Evolutionary conservation across 1,284 basidiomycete species (phyloP), one percentile per base, ranked within the genome.

Genomic region (Leucoagaricus sp.): DNA sequence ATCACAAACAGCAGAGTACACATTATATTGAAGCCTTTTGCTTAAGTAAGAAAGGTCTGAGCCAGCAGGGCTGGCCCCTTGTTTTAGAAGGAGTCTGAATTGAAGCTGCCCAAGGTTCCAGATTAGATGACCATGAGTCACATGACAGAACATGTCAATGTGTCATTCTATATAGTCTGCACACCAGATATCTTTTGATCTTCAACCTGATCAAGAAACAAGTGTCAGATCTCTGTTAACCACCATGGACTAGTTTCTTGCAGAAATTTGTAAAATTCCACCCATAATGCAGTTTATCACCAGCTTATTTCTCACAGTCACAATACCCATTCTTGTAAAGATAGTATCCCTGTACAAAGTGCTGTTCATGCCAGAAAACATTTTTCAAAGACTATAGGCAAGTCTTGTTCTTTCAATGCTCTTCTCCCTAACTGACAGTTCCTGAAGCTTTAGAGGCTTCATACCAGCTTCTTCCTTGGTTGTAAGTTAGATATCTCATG

Each of bases 261-360:
- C 79, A 33, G 90, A 93, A 74, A 71, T 93, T 52, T 79, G 77
- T 62, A 93, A 93, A 74, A 91, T 96, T 2, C 93, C 93, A 0
- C 89, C 91, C 45, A 89, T 96, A 19, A 95, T 94, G 2, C 83
- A 93, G 29, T 84, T 86, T 58, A 69, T 94, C 19, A 79, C 86
- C 50, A 75, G 73, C 9, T 86, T 89, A 1, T 83, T 85, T 2
- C 67, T 88, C 1, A 81, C 72, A 0, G 73, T 93, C 36, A 84
- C 92, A 0, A 31, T 88, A 0, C 82, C 91, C 0, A 75, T 81
- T 36, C 69, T 91, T 58, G 70, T 89, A 60, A 72, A 82, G 12
- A 58, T 93, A 6, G 66, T 91, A 17, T 73, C 78, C 2, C 71
- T 77, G 0, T 84, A 86, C 67, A 76, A 70, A 38, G 60, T 92